Conservation (phyloP, 805 yeast species). For the Yamadazyma kitorensis region DNA sequence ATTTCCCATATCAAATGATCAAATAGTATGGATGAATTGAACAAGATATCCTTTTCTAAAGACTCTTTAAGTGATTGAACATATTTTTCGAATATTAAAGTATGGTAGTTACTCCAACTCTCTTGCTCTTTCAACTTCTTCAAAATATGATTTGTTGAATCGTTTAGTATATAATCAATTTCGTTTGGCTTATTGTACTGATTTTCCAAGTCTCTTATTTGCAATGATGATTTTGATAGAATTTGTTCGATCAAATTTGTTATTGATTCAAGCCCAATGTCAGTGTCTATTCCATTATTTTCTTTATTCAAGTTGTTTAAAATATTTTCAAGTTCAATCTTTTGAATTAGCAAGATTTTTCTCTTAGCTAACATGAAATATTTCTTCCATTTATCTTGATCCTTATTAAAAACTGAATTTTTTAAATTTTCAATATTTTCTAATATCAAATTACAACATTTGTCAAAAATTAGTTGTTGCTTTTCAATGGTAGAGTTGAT, state of each 20-base stretch:
- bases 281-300: slow-evolving; percentile 11
- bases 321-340: slow-evolving; percentile 32
- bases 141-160: slow-evolving; percentile 45
- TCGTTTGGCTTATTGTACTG: slow-evolving; percentile 50
- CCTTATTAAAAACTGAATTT: slow-evolving; percentile 39
- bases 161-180: slow-evolving; percentile 48
- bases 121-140: slow-evolving; percentile 50
- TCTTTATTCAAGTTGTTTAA: slow-evolving; percentile 10
- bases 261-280: too few species aligned
- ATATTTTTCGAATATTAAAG: slow-evolving; percentile 37
- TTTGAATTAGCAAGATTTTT: slow-evolving; percentile 42
- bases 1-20: slow-evolving; percentile 43
- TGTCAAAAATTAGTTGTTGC: slow-evolving; percentile 32
- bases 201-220: slow-evolving; percentile 51
- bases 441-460: slow-evolving; percentile 36
- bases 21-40: slow-evolving; percentile 52
- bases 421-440: slow-evolving; percentile 43
- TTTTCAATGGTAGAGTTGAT: slow-evolving; percentile 37
- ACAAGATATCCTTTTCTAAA: slow-evolving; percentile 52
- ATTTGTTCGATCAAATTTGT: slow-evolving; percentile 30
- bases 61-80: slow-evolving; percentile 44
- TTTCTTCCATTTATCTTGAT: slow-evolving; percentile 43
- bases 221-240: slow-evolving; percentile 32
- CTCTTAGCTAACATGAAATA: slow-evolving; percentile 46
- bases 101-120: slow-evolving; percentile 51